Conservation (phyloP, 805 yeast species). For the Ogataea naganishii region DNA sequence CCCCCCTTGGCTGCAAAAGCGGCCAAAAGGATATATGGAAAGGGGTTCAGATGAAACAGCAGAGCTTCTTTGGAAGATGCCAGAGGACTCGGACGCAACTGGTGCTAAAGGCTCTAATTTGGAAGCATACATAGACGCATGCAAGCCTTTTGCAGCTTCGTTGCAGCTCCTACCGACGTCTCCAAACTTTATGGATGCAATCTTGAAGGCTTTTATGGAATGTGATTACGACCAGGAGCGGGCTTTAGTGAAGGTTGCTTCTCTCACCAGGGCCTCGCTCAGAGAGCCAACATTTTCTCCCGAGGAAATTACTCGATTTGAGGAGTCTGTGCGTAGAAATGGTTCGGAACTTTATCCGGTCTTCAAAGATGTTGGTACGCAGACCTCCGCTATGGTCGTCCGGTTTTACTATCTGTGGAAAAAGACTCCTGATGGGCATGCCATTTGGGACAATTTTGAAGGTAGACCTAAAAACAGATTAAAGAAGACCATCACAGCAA, state of each 20-base stretch:
- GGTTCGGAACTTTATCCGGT: conserved; percentile 81
- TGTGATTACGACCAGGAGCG: conserved; percentile 37
- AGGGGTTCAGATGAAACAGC: conserved; percentile 70
- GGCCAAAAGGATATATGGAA: conserved; percentile 76
- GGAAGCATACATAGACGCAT: conserved; percentile 45
- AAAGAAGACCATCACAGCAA: conserved; percentile 22
- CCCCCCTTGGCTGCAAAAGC: conserved; percentile 71
- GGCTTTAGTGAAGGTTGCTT: conserved; percentile 38
- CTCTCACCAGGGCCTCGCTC: conserved; percentile 47
- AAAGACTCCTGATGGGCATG: conserved; percentile 66
- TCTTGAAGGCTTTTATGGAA: conserved; percentile 46
- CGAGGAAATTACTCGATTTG: conserved; percentile 62
- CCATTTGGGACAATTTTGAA: conserved; percentile 74
- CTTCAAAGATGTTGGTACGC: conserved; percentile 60
- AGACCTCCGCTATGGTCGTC: conserved; percentile 70
- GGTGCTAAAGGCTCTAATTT: conserved; percentile 23
- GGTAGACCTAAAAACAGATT: conserved; percentile 59
- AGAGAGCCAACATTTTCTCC: conserved; percentile 69
- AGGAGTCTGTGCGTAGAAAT: conserved; percentile 58
- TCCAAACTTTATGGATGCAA: conserved; percentile 77
- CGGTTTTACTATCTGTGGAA: conserved; percentile 89
- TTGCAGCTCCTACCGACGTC: conserved; percentile 52
- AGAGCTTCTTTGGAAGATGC: conserved; percentile 58
- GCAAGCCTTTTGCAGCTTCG: conserved; percentile 47
- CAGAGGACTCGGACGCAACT: conserved; percentile 19